Conservation (phyloP, 2,329 filamentous ascomycete genomes). For the Cladophialophora psammophila region DNA sequence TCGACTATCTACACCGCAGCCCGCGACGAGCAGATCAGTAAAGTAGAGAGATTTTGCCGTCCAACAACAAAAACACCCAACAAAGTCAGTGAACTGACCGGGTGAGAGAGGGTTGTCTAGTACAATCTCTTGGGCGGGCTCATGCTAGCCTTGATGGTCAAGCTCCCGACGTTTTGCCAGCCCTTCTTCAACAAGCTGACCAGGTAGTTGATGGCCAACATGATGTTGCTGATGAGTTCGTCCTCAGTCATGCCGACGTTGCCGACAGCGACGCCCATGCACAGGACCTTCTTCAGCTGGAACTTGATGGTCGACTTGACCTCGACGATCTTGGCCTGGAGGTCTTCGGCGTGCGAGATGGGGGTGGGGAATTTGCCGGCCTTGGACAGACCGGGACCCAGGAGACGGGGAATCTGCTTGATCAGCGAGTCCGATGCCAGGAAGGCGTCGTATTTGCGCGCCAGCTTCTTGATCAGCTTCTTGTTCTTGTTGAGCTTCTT, state of each 20-base stretch:
- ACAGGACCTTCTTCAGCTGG: constrained; percentile 99
- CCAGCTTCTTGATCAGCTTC: constrained; percentile 99
- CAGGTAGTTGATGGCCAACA: constrained; percentile 99
- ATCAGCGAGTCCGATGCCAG: constrained; percentile 95
- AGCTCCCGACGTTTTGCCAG: constrained; percentile 99
- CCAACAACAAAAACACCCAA: background rate
- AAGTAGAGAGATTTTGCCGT: no score
- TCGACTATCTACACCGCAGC: background rate
- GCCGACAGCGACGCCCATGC: constrained; percentile 98
- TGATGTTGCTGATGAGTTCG: constrained; percentile 97
- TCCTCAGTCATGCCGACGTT: constrained; percentile 98
- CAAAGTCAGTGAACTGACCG: constrained; percentile 4
- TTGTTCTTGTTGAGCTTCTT: constrained; percentile 99
- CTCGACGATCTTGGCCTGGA: constrained; percentile 94
- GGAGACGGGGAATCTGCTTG: constrained; percentile 99
- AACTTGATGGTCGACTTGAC: constrained; percentile 99
- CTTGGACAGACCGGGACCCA: constrained; percentile 87
- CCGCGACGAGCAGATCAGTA: background rate
- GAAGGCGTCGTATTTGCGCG: constrained; percentile 99
- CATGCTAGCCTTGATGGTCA: constrained; percentile 99
- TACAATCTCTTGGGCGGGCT: constrained; percentile 97
- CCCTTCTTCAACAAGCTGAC: constrained; percentile 99
- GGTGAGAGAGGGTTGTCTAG: constrained; percentile 62
- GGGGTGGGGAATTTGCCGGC: constrained; percentile 99
- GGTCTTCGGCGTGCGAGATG: constrained; percentile 95